Base-by-base conservation (phyloP, 2,329 filamentous ascomycete species). In the Fusarium brevicatenulatum region DNA sequence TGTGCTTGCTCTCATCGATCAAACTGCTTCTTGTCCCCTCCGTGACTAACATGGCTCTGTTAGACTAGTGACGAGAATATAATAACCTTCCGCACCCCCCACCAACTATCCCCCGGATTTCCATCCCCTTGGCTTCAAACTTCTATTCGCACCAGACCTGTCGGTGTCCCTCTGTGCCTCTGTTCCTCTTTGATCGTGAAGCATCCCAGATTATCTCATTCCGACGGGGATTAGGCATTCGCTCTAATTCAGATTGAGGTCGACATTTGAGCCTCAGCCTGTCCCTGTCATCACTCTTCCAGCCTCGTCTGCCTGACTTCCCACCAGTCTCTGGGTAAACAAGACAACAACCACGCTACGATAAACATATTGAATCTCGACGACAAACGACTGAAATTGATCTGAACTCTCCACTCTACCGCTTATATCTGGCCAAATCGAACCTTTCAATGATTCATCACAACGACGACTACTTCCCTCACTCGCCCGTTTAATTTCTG, bases 41-140 rank as follows among this genome's bases (percentile, higher is more conserved):
- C 61, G 63, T 66, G 63, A 70, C 70, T 57, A 43, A 58, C 52
- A 56, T 50, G 63, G 71, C 71, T 66, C 70, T 71, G 39, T 61
- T 30, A 63, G 73, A 58, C 74, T 74, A 76, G 61, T 57, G 37
- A 74, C 49, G 68, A 71, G 73, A 78, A 77, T 79, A 79, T 79
- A 79, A 79, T 78, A 77, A 72, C 69, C 77, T 77, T 77, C 74
- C 77, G 75, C 77, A 63, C 77, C 76, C 77, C 74, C 77, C 77
- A 76, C 76, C 76, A 71, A 59, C 73, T 64, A 63, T 73, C 77
- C 77, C 77, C 77, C 77, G 76, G 77, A 79, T 79, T 79, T 76
- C 71, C 70, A 64, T 75, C 68, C 68, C 75, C 73, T 78, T 78
- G 76, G 70, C 73, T 68, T 78, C 72, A 67, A 67, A 72, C 73